Percentiles rank a stretch among this genome's conserved stretches.
phyloP scores from a whole-genome alignment of 345 rosid species.

The Gossypium raimondii region DNA sequence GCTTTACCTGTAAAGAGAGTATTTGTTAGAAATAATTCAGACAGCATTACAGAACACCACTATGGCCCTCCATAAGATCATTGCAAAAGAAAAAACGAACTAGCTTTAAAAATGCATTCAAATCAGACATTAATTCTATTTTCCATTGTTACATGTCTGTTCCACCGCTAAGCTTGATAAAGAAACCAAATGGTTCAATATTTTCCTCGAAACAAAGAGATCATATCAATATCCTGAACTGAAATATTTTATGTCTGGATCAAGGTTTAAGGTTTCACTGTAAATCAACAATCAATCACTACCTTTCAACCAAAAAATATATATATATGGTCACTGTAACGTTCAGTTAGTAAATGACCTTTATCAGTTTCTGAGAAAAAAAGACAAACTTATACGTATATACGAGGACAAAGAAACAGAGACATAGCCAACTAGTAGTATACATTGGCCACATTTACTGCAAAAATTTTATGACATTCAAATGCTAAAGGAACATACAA shows the following conservation, averaged over 20 bases:
- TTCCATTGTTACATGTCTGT: not conserved
- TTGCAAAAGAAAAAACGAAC: not conserved
- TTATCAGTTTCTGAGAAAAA: not conserved
- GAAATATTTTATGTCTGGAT: not conserved
- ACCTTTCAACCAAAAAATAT: not conserved
- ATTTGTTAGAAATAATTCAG: not conserved
- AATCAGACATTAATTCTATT: not conserved
- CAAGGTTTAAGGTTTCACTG: not conserved
- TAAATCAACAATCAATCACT: not conserved
- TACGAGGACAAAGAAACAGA: not conserved
- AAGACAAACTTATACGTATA: not conserved
- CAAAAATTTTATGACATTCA: not conserved
- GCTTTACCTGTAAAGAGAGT: slow-evolving; percentile 48
- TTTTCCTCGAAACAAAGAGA: not conserved
- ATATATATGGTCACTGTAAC: not conserved
- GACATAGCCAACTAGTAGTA: not conserved
- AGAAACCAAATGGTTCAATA: not conserved
- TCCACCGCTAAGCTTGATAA: not conserved
- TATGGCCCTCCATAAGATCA: not conserved
- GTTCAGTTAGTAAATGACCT: not conserved
- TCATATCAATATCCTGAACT: not conserved
- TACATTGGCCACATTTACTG: not conserved
- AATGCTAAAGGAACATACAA: not conserved
- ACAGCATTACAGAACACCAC: not conserved
- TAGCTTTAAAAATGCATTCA: not conserved